These are phyloP conservation scores for Straminergon stramineum DNA, from an alignment of 225 moss, liverwort and hornwort genomes.

Conservation along the genomic window DNA sequence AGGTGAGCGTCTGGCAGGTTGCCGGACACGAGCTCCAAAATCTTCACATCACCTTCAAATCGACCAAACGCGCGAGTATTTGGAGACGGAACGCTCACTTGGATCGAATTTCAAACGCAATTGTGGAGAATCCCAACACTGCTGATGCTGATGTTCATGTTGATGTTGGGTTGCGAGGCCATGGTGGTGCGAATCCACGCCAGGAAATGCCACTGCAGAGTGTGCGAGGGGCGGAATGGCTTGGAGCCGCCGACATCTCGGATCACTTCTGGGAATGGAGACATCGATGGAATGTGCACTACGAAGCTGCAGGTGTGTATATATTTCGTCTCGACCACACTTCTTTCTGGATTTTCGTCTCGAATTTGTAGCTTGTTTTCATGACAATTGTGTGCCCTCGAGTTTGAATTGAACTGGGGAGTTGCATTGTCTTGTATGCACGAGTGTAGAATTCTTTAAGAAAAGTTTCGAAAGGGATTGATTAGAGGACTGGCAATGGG, in stretches of 20 bases:
- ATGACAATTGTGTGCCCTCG: not conserved
- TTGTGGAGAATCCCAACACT: too few species aligned
- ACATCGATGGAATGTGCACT: constrained; percentile 33
- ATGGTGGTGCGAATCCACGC: not conserved
- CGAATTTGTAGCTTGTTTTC: not conserved
- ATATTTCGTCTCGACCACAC: not conserved
- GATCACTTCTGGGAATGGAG: constrained; percentile 17
- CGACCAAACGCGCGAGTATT: not conserved
- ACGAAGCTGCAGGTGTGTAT: constrained; percentile 26
- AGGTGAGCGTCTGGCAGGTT: not conserved
- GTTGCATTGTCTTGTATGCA: not conserved
- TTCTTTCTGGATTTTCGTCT: not conserved
- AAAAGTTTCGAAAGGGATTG: not conserved
- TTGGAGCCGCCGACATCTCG: constrained; percentile 3
- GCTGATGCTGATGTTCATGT: not conserved
- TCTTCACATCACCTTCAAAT: not conserved
- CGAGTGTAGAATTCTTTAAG: not conserved
- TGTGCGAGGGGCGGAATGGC: not conserved
- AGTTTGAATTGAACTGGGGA: not conserved
- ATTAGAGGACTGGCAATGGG: not conserved
- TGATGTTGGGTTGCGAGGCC: too few species aligned
- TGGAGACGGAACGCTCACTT: not conserved
- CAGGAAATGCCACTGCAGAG: not conserved
- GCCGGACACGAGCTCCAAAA: not conserved
- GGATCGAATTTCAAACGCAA: not conserved